Evolutionary conservation across 345 rosid genomes (phyloP).

Genomic region (Fremontodendron californicum): DNA sequence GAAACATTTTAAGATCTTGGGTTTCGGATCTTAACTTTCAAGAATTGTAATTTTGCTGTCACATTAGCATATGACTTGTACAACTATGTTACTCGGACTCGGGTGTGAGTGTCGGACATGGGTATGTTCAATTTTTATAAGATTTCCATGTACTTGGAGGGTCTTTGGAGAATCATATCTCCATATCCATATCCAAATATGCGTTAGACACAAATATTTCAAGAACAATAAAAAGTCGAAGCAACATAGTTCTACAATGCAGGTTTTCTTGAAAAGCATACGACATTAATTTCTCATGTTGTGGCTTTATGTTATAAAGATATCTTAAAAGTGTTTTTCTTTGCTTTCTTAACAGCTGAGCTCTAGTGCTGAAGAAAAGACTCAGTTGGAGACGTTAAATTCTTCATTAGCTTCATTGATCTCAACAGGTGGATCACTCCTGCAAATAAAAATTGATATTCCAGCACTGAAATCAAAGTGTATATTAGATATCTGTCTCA

Average conservation of each 20-base stretch:
- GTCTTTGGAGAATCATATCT: no score
- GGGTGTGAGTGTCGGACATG: no score
- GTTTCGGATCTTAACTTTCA: no score
- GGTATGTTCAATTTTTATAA: no score
- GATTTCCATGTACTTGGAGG: no score
- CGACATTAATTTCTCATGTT: not conserved
- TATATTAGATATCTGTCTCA: no score
- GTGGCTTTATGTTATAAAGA: not conserved
- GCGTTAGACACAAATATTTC: no score
- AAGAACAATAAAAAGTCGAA: no score
- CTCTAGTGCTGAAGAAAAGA: conserved; percentile 59
- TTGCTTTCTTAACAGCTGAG: conserved; percentile 47
- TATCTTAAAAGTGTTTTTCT: not conserved
- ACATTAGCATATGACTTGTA: not conserved
- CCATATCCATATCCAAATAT: no score
- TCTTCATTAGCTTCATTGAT: conserved; percentile 68
- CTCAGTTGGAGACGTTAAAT: conserved; percentile 64
- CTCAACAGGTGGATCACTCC: conserved; percentile 54
- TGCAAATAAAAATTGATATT: not conserved
- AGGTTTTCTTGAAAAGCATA: not conserved
- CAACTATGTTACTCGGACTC: no score
- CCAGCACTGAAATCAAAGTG: not conserved
- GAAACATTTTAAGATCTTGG: not conserved
- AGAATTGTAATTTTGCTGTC: not conserved
- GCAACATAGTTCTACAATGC: not conserved